Base-by-base conservation (phyloP, 108 stramenopile species). In the Cylindrotheca closterium region DNA sequence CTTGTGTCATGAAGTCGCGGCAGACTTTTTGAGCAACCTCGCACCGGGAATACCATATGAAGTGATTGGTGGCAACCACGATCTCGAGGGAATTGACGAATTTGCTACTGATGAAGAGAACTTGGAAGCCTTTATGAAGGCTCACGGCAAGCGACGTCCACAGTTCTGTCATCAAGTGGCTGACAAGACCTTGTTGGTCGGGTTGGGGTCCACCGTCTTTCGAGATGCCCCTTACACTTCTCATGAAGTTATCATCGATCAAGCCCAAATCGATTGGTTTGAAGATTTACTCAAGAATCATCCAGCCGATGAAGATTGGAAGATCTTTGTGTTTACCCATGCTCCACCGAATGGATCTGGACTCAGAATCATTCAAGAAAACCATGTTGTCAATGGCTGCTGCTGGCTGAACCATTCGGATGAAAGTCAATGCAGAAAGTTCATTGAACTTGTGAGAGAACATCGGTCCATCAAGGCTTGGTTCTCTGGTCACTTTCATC, bases 401-500 rank as follows among this genome's bases (percentile, higher is more conserved):
- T 79, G 78, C 61, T 95, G 88, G 88, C 63, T 95, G 57, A 95
- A 95, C 71, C 93, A 95, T 71, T 78, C 55, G 45, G 37, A 60
- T 55, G 37, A 61, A 12, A 28, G 70, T 26, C 70, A 68, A 23
- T 79, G 88, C 50, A 78, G 79, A 25, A 77, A 70, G 60, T 96
- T 96, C 67, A 85, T 94, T 56, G 74, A 89, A 50, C 51, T 89
- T 37, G 95, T 96, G 23, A 58, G 84, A 51, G 86, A 88, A 50
- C 62, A 96, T 63, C 84, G 72, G 17, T 72, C 65, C 51, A 88
- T 98, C 71, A 96, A 96, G 79, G 87, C 78, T 22, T 98, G 97
- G n/a, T n/a, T n/a, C n/a, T n/a, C n/a, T 12, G 97, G 97, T 21
- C 97, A 98, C 70, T 98, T 96, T 77, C 97, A 98, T 71, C 81